phyloP scores from a whole-genome alignment of 2,329 filamentous ascomycete species.

The Leptosphaerulina australis region DNA sequence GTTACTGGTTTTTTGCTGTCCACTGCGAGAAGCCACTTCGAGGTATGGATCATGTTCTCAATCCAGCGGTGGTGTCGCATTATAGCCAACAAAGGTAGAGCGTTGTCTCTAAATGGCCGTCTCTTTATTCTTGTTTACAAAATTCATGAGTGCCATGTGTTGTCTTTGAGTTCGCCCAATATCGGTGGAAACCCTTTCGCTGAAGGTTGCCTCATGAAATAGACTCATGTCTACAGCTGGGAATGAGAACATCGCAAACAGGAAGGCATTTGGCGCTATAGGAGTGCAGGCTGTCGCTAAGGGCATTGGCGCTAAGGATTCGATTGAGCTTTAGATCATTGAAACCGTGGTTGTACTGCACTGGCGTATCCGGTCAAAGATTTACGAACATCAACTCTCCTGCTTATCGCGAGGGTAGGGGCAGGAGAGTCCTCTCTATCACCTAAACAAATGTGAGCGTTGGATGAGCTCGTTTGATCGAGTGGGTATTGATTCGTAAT shows the following conservation, averaged over 20 bases:
- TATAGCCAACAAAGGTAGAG: too few species aligned
- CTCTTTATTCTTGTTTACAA: too few species aligned
- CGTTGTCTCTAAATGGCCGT: too few species aligned
- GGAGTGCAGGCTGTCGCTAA: not conserved
- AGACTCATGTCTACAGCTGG: too few species aligned
- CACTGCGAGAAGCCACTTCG: too few species aligned
- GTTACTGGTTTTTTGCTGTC: too few species aligned
- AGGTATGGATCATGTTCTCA: too few species aligned
- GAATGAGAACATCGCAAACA: not conserved
- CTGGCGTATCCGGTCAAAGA: not conserved
- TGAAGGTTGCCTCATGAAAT: too few species aligned
- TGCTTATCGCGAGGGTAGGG: constrained; percentile 28
- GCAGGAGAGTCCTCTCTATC: constrained; percentile 14
- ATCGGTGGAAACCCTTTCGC: too few species aligned
- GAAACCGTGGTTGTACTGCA: not conserved
- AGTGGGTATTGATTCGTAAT: constrained; percentile 32
- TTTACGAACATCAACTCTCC: constrained; percentile 6
- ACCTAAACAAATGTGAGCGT: constrained; percentile 8
- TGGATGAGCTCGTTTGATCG: constrained; percentile 5
- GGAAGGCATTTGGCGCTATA: not conserved
- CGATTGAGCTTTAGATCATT: not conserved
- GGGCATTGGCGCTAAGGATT: constrained; percentile 4
- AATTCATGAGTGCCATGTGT: too few species aligned
- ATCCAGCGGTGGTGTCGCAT: too few species aligned
- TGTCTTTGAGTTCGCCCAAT: too few species aligned